Conservation (phyloP, 164 flowering plant genomes). For the Stephania cephalantha region DNA sequence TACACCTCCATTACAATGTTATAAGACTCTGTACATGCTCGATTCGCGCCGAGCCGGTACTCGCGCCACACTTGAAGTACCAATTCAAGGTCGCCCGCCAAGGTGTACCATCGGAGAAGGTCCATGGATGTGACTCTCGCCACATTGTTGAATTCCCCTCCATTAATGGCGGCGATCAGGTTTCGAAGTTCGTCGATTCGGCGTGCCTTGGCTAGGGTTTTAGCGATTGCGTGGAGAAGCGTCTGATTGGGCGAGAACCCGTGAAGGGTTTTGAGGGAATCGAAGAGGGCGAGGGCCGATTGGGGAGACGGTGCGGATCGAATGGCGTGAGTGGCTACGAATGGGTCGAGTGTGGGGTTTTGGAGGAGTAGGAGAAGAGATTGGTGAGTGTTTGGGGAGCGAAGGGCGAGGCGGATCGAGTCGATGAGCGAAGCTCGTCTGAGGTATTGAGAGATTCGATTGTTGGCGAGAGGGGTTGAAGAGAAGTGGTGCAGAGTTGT, state of each 20-base stretch:
- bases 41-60: slow-evolving; percentile 26
- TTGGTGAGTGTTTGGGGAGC: slow-evolving; percentile 28
- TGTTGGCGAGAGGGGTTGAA: slow-evolving; percentile 28
- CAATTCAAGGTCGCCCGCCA: slow-evolving; percentile 51
- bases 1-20: slow-evolving; percentile 61
- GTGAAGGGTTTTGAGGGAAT: slow-evolving; percentile 36
- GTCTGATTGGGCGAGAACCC: slow-evolving; percentile 41
- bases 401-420: slow-evolving; percentile 56
- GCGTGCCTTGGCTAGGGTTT: slow-evolving; percentile 46
- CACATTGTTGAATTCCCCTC: slow-evolving; percentile 41
- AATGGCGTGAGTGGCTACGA: slow-evolving; percentile 64
- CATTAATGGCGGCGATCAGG: slow-evolving; percentile 44
- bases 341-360: slow-evolving; percentile 54
- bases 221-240: slow-evolving; percentile 58
- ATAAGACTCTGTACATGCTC: slow-evolving; percentile 59
- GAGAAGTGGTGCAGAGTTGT: slow-evolving; percentile 14
- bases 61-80: slow-evolving; percentile 49
- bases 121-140: slow-evolving; percentile 53
- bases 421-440: slow-evolving; percentile 73
- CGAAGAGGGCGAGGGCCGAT: slow-evolving; percentile 54
- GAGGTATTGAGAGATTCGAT: slow-evolving; percentile 57
- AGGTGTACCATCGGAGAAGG: slow-evolving; percentile 52
- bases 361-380: slow-evolving; percentile 33
- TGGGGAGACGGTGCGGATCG: slow-evolving; percentile 72
- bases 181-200: slow-evolving; percentile 40